Evolutionary conservation across 2,329 filamentous ascomycete genomes (phyloP).

Genomic region (Tolypocladium paradoxum): DNA sequence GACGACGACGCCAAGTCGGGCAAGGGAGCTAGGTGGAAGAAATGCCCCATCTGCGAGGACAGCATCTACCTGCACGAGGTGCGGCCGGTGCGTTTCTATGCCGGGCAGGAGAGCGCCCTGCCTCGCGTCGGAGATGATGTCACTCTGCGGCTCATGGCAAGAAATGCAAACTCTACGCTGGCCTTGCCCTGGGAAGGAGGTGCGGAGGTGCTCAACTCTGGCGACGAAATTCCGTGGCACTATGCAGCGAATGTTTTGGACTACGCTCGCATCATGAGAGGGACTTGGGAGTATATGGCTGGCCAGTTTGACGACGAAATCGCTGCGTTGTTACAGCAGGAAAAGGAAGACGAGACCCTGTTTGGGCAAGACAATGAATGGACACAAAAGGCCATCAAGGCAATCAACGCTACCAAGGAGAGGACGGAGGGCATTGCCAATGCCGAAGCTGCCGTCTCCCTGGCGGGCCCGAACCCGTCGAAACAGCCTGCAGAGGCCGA

Average conservation of each 20-base stretch:
- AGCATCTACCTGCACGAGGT: constrained; percentile 86
- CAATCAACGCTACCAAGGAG: constrained; percentile 66
- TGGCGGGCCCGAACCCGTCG: constrained; percentile 6
- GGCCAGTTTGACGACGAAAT: constrained; percentile 75
- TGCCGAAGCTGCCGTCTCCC: constrained; percentile 9
- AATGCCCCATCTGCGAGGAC: constrained; percentile 94
- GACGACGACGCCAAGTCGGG: constrained; percentile 58
- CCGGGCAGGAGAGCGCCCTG: constrained; percentile 71
- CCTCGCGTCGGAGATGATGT: constrained; percentile 82
- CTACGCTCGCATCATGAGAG: constrained; percentile 92
- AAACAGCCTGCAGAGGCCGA: constrained; percentile 29
- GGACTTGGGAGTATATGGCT: constrained; percentile 77
- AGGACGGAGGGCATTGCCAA: constrained; percentile 43
- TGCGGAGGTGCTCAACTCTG: constrained; percentile 55
- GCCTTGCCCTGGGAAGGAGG: constrained; percentile 75
- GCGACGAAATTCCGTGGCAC: constrained; percentile 85
- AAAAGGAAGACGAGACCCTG: constrained; percentile 79
- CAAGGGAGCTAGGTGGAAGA: constrained; percentile 75
- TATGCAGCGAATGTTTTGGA: constrained; percentile 89
- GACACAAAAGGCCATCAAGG: constrained; percentile 72
- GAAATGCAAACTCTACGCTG: constrained; percentile 70
- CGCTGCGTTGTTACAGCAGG: constrained; percentile 60
- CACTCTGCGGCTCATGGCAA: constrained; percentile 74
- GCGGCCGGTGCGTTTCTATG: constrained; percentile 81
- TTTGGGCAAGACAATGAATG: constrained; percentile 91